Conservation (phyloP, 257 asterid genomes). For the Gardenia jasminoides region DNA sequence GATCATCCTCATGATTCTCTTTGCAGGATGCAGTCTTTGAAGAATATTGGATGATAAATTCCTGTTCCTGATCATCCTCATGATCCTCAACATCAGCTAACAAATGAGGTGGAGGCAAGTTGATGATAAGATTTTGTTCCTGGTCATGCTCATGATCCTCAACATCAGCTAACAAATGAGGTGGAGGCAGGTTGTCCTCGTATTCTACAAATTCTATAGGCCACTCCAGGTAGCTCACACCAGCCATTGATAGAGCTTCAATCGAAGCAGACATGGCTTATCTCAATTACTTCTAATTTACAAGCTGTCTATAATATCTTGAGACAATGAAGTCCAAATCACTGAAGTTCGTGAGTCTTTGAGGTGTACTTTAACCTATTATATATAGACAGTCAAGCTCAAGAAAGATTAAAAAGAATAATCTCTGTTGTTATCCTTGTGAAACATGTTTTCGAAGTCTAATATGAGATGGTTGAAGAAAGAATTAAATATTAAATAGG, state of each 20-base stretch:
- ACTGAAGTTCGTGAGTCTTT: background rate
- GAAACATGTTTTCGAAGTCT: background rate
- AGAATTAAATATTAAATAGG: too few relatives aligned
- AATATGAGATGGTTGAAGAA: background rate
- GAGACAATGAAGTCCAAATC: too few relatives aligned
- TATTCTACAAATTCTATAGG: constrained; percentile 28
- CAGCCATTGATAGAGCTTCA: constrained; percentile 57
- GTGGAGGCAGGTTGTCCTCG: constrained; percentile 36
- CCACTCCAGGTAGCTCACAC: constrained; percentile 30
- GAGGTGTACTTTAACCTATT: background rate
- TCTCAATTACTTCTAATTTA: too few relatives aligned
- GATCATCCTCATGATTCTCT: too few relatives aligned
- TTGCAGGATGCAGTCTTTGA: too few relatives aligned
- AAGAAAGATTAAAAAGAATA: background rate
- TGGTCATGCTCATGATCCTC: too few relatives aligned
- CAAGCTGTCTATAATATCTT: too few relatives aligned
- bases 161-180: constrained; percentile 29
- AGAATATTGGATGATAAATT: too few relatives aligned
- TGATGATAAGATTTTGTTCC: background rate
- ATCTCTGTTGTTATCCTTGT: background rate
- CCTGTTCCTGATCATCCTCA: background rate
- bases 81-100: constrained; percentile 17
- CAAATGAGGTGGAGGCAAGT: constrained; percentile 30
- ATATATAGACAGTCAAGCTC: background rate
- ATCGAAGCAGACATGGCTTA: constrained; percentile 33